A percentile compares a stretch with the other conserved stretches of the same genome.
These are phyloP conservation scores for Harringtonia aguacate DNA, from an alignment of 2,329 filamentous ascomycete species.

Conservation along the genomic window DNA sequence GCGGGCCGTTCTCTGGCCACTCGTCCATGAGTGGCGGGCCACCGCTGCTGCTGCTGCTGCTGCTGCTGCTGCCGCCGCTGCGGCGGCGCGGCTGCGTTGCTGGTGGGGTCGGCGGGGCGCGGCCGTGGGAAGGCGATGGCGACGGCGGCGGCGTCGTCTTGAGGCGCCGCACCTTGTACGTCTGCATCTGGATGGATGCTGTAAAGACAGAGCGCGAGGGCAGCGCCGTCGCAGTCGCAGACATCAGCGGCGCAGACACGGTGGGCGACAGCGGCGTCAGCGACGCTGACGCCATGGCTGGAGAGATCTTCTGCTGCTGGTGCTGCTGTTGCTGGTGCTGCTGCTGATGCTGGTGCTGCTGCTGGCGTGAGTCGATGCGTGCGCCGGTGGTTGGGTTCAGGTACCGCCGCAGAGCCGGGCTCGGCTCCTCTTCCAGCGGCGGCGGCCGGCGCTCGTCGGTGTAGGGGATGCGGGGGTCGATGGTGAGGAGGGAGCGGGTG, in stretches of 20 bases:
- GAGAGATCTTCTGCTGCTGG: slow-evolving; percentile 3
- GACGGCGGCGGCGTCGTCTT: background rate
- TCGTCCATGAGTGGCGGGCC: slow-evolving; percentile 1
- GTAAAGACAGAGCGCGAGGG: slow-evolving; percentile 33
- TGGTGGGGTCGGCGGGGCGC: no score
- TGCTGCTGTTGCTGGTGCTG: no score
- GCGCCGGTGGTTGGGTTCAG: slow-evolving; percentile 50
- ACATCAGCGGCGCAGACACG: background rate
- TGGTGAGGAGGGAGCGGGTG: slow-evolving; percentile 56
- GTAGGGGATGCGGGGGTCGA: slow-evolving; percentile 55
- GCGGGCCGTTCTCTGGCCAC: slow-evolving; percentile 28
- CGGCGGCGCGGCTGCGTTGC: no score
- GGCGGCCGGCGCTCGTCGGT: slow-evolving; percentile 57
- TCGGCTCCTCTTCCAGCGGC: slow-evolving; percentile 51
- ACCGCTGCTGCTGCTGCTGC: no score
- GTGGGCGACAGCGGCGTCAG: slow-evolving; percentile 7
- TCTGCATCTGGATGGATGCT: slow-evolving; percentile 63
- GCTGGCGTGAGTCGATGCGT: slow-evolving; percentile 29
- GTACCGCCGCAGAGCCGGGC: slow-evolving; percentile 55
- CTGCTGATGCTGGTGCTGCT: background rate
- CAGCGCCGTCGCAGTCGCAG: slow-evolving; percentile 8
- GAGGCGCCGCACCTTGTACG: slow-evolving; percentile 43
- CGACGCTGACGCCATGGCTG: background rate
- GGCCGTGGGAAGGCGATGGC: no score
- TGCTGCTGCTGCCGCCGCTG: no score